phyloP scores from a whole-genome alignment of 2,329 filamentous ascomycete species.

The Dendrostoma leiphaemia region DNA sequence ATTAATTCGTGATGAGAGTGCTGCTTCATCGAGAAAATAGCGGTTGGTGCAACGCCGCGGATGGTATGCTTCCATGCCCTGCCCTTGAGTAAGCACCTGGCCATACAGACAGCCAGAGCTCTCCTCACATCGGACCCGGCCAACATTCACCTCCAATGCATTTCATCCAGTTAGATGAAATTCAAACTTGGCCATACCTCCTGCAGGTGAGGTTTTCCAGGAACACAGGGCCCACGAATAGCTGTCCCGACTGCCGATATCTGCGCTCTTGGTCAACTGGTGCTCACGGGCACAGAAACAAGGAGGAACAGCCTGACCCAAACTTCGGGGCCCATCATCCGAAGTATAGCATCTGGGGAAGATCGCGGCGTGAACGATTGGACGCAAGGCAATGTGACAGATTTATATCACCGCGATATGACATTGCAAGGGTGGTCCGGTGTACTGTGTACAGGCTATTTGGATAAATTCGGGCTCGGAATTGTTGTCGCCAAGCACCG shows the following conservation, averaged over 20 bases:
- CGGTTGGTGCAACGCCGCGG: neutral
- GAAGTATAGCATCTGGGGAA: neutral
- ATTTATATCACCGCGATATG: neutral
- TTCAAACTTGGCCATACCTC: no score
- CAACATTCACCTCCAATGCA: no score
- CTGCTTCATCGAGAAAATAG: neutral
- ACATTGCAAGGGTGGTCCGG: neutral
- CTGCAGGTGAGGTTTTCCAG: no score
- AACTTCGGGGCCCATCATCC: constrained; percentile 4
- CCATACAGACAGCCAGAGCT: no score
- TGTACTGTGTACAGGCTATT: constrained; percentile 12
- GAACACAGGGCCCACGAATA: no score
- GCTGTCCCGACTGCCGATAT: no score
- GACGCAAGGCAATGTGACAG: neutral
- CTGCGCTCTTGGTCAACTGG: neutral
- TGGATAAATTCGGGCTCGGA: constrained; percentile 9
- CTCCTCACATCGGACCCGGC: no score
- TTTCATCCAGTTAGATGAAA: no score
- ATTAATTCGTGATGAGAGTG: neutral
- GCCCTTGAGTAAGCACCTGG: neutral
- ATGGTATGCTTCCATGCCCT: neutral
- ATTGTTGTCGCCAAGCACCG: neutral
- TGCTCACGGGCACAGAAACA: neutral
- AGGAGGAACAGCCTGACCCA: neutral
- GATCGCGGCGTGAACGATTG: neutral